phyloP scores from a whole-genome alignment of 352 stramenopile species.

The Phytophthora chlamydospora region DNA sequence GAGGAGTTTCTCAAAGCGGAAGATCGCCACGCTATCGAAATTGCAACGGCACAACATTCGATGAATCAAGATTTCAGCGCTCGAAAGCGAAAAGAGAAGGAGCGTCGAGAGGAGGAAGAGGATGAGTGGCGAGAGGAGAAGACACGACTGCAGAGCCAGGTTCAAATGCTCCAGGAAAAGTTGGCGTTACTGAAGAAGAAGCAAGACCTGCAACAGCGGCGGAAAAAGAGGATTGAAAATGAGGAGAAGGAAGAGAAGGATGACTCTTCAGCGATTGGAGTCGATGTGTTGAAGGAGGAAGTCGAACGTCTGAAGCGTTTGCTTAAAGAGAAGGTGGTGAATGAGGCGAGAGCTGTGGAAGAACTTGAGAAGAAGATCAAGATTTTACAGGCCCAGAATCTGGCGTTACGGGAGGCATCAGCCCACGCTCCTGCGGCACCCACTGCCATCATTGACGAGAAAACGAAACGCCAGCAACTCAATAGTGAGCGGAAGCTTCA shows the following conservation, averaged over 20 bases:
- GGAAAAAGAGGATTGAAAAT: slow-evolving; percentile 18
- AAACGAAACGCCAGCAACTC: slow-evolving; percentile 42
- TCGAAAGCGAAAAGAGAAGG: slow-evolving; percentile 45
- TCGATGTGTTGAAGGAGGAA: slow-evolving; percentile 44
- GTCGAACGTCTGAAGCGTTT: slow-evolving; percentile 57
- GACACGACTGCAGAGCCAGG: slow-evolving; percentile 53
- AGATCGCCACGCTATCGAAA: slow-evolving; percentile 76
- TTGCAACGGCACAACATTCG: slow-evolving; percentile 61
- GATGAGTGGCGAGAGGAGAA: slow-evolving; percentile 57
- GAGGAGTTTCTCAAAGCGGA: slow-evolving; percentile 90
- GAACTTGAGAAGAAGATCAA: slow-evolving; percentile 74
- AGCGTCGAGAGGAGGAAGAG: slow-evolving; percentile 46
- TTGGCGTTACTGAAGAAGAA: slow-evolving; percentile 46
- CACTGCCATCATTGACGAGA: slow-evolving; percentile 9
- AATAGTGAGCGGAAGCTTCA: slow-evolving; percentile 78
- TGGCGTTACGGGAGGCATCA: slow-evolving; percentile 68
- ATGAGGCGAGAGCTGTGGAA: slow-evolving; percentile 52
- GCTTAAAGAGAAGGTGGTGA: slow-evolving; percentile 65
- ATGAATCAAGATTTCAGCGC: slow-evolving; percentile 38
- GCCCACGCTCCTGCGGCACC: neutral
- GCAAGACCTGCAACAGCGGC: slow-evolving; percentile 27
- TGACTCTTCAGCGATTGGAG: slow-evolving; percentile 7
- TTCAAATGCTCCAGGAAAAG: slow-evolving; percentile 76
- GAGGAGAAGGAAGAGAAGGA: slow-evolving; percentile 37
- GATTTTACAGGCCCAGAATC: slow-evolving; percentile 79